Percentiles rank a stretch among this genome's conserved stretches.
Conservation (phyloP, 768 basidiomycete genomes). For the Atractiella rhizophila region DNA sequence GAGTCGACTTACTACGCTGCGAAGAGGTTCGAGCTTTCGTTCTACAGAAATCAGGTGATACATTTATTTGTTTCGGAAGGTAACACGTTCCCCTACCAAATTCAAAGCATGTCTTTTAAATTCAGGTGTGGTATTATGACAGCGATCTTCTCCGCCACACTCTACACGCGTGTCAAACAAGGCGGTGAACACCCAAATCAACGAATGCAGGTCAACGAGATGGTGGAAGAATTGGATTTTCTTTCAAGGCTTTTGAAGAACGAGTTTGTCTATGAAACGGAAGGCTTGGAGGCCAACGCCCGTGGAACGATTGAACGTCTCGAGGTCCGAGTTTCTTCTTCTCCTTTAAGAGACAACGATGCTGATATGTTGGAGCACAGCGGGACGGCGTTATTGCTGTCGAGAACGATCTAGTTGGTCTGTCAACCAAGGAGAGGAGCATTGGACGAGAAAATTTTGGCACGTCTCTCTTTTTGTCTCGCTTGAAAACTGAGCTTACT, state of each 20-base stretch:
- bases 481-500: not conserved
- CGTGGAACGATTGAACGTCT: constrained; percentile 7
- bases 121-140: not conserved
- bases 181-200: constrained; percentile 6
- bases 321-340: not conserved
- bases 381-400: constrained; percentile 11
- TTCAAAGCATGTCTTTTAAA: not conserved
- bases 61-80: constrained; percentile 15
- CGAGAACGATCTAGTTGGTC: constrained; percentile 5
- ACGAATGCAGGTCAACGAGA: constrained; percentile 5
- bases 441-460: constrained; percentile 7
- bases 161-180: constrained; percentile 13
- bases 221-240: constrained; percentile 10
- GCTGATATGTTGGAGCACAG: not conserved
- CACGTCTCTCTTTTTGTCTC: not conserved
- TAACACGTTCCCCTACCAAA: constrained; percentile 1
- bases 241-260: constrained; percentile 13
- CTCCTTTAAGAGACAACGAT: not conserved
- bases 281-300: constrained; percentile 13
- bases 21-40: constrained; percentile 13
- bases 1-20: constrained; percentile 14
- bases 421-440: constrained; percentile 7
- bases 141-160: not conserved
- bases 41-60: constrained; percentile 14
- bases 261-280: constrained; percentile 16